Evolutionary conservation across 2,329 filamentous ascomycete genomes (phyloP).

Genomic region (Colletotrichum salicis): DNA sequence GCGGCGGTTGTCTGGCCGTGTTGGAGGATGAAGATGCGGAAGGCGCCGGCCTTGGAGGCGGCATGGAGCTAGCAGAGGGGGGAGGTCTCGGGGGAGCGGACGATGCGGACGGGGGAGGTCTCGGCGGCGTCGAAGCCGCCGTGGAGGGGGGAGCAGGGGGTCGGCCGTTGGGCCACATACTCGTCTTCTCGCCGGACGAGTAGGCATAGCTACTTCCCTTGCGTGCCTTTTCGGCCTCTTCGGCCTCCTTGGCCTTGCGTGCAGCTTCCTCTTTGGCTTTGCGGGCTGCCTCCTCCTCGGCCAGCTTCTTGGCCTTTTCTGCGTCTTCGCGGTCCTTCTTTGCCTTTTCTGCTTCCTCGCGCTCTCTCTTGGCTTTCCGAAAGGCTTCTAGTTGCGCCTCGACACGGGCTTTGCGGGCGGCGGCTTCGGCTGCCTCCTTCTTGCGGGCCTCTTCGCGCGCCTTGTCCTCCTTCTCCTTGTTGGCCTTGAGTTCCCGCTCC

Average conservation of each 20-base stretch:
- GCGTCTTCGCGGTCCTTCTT: slow-evolving; percentile 57
- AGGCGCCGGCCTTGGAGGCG: slow-evolving; percentile 37
- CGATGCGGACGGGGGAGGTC: slow-evolving; percentile 40
- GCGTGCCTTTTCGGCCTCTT: slow-evolving; percentile 46
- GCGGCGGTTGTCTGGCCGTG: slow-evolving; percentile 51
- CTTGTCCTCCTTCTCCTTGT: slow-evolving; percentile 53
- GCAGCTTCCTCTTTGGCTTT: slow-evolving; percentile 43
- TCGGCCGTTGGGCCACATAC: slow-evolving; percentile 74
- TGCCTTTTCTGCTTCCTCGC: slow-evolving; percentile 58
- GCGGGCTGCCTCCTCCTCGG: slow-evolving; percentile 38
- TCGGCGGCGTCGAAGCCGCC: slow-evolving; percentile 48
- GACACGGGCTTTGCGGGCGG: slow-evolving; percentile 41
- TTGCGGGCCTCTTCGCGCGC: slow-evolving; percentile 43
- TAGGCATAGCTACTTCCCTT: slow-evolving; percentile 69
- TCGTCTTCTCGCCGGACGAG: slow-evolving; percentile 74
- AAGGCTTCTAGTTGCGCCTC: slow-evolving; percentile 39
- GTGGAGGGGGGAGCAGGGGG: slow-evolving; percentile 53
- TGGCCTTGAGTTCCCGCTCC: slow-evolving; percentile 43
- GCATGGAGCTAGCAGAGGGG: slow-evolving; percentile 28
- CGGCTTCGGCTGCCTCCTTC: slow-evolving; percentile 45
- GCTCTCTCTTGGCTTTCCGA: slow-evolving; percentile 47
- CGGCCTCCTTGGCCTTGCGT: slow-evolving; percentile 46
- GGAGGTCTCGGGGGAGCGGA: slow-evolving; percentile 36
- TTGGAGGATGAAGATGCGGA: slow-evolving; percentile 39
- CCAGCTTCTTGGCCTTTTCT: slow-evolving; percentile 53